phyloP scores from a whole-genome alignment of 2,329 filamentous ascomycete genomes.

The Phaeomoniella chlamydospora region DNA sequence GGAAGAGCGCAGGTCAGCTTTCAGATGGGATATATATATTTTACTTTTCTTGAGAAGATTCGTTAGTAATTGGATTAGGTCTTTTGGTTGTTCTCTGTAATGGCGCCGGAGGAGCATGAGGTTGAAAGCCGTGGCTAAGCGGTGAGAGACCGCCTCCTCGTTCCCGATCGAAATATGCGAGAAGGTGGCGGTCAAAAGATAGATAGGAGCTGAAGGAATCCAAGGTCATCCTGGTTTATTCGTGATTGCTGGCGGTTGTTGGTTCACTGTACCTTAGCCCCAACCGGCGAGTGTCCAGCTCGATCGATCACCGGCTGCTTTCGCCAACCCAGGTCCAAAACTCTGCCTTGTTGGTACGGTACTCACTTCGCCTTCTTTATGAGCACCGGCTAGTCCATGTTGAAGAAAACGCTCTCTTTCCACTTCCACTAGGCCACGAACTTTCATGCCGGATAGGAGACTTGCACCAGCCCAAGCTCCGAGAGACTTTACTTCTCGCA shows the following conservation, averaged over 20 bases:
- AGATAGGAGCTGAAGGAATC: not conserved
- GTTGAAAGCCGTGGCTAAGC: no score
- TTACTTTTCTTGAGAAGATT: no score
- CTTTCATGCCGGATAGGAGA: slow-evolving; percentile 41
- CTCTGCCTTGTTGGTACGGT: slow-evolving; percentile 23
- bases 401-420: slow-evolving; percentile 48
- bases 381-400: slow-evolving; percentile 31
- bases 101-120: not conserved
- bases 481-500: slow-evolving; percentile 44
- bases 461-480: slow-evolving; percentile 53
- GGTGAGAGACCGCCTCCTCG: not conserved
- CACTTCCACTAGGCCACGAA: slow-evolving; percentile 48
- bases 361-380: slow-evolving; percentile 22
- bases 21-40: no score
- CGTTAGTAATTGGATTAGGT: not conserved
- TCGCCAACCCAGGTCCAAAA: slow-evolving; percentile 10
- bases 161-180: not conserved
- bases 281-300: slow-evolving; percentile 34
- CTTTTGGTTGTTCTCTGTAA: not conserved
- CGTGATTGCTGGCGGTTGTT: not conserved
- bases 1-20: no score
- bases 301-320: slow-evolving; percentile 24
- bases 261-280: slow-evolving; percentile 17
- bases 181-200: not conserved
- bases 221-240: not conserved